Evolutionary conservation across 2,329 filamentous ascomycete species (phyloP).

Genomic region (Sordariomycetes sp.): DNA sequence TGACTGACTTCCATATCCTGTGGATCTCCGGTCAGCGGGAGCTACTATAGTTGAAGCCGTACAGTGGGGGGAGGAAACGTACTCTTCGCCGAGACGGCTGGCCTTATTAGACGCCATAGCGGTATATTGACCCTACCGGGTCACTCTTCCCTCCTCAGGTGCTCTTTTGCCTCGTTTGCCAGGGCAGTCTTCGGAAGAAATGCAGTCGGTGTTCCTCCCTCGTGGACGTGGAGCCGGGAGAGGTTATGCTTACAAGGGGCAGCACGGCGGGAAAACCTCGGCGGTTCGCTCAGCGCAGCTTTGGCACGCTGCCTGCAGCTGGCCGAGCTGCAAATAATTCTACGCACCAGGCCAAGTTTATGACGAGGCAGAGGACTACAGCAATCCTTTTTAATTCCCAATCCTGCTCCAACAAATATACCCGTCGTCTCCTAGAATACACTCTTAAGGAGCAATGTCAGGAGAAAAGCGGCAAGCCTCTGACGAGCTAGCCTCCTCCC

Average conservation of each 20-base stretch:
- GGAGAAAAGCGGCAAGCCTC: conserved; percentile 87
- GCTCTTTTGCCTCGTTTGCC: not conserved
- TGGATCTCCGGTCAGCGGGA: conserved; percentile 14
- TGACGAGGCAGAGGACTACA: not conserved
- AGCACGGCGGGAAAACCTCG: not conserved
- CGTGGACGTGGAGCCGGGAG: not conserved
- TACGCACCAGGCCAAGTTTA: not conserved
- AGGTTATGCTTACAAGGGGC: not conserved
- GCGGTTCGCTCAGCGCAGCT: not conserved
- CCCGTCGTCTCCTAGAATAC: not conserved
- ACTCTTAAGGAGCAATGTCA: conserved; percentile 47
- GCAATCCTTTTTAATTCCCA: not conserved
- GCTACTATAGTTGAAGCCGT: not conserved
- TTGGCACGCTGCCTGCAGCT: not conserved
- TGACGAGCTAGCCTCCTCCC: conserved; percentile 63
- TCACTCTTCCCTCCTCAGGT: not conserved
- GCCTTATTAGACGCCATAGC: conserved; percentile 47
- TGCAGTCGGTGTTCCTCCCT: not conserved
- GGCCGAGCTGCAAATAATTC: not conserved
- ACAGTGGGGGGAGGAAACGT: conserved; percentile 16
- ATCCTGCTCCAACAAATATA: not conserved
- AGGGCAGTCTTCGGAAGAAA: not conserved
- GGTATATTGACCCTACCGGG: not conserved
- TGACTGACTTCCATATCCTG: conserved; percentile 84
- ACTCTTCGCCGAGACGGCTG: conserved; percentile 50